Percentiles rank a stretch among this genome's conserved stretches.
Evolutionary conservation across 2,329 filamentous ascomycete species (phyloP).

Genomic region (Hypoxylon sp.): DNA sequence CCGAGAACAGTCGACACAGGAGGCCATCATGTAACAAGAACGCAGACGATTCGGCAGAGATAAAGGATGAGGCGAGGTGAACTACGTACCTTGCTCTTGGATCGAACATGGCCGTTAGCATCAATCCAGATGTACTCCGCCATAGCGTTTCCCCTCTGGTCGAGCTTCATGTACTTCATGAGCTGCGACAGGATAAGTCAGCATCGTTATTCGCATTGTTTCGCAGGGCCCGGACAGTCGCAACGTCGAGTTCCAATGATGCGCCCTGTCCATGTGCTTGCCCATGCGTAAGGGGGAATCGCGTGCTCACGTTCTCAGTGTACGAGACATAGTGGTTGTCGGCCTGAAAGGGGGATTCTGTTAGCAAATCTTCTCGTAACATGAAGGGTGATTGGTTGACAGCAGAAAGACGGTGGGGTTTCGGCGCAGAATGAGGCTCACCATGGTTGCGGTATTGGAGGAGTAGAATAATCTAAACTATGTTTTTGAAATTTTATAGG

Average conservation of each 20-base stretch:
- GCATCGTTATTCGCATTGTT: constrained; percentile 23
- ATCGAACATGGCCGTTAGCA: constrained; percentile 80
- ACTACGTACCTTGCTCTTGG: constrained; percentile 90
- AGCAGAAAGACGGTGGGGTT: constrained; percentile 38
- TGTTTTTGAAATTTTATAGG: constrained; percentile 12
- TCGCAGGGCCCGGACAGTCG: constrained; percentile 15
- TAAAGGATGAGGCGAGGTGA: constrained; percentile 32
- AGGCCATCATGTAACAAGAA: constrained; percentile 43
- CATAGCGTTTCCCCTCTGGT: constrained; percentile 88
- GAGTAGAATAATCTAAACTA: constrained; percentile 25
- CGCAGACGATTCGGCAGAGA: constrained; percentile 39
- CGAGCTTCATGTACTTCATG: constrained; percentile 88
- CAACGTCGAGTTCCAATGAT: constrained; percentile 21
- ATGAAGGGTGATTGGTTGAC: constrained; percentile 46
- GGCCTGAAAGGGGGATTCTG: constrained; percentile 48
- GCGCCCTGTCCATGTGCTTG: constrained; percentile 20
- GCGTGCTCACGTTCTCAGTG: constrained; percentile 47
- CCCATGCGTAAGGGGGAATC: too few relatives aligned
- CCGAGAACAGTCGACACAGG: constrained; percentile 30
- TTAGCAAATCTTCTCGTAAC: constrained; percentile 49
- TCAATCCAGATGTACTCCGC: constrained; percentile 99
- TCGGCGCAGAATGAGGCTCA: constrained; percentile 38
- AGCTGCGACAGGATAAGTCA: constrained; percentile 65
- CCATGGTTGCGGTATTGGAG: constrained; percentile 44
- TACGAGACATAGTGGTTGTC: constrained; percentile 48